Conservation (phyloP, 2,329 filamentous ascomycete genomes). For the Sporothrix luriei region DNA sequence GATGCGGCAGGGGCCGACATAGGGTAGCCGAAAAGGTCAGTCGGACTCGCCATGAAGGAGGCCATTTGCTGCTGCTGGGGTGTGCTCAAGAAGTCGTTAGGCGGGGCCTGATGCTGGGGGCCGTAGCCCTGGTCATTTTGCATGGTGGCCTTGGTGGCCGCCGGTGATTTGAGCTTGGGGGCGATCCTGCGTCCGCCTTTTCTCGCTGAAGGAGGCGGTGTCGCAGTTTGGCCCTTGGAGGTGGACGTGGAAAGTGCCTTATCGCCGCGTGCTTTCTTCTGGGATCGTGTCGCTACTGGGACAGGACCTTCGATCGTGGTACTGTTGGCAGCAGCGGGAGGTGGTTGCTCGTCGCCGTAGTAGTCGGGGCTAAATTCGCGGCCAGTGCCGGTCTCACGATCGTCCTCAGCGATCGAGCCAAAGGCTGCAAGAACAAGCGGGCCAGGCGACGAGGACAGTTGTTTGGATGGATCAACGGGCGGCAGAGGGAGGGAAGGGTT, state of each 20-base stretch:
- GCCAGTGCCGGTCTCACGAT: neutral
- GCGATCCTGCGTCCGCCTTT: slow-evolving; percentile 60
- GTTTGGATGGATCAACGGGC: slow-evolving; percentile 61
- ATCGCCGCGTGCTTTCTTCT: slow-evolving; percentile 49
- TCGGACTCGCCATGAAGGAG: slow-evolving; percentile 50
- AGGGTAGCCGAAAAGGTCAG: slow-evolving; percentile 63
- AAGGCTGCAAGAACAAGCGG: slow-evolving; percentile 44
- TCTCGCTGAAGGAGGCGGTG: slow-evolving; percentile 61
- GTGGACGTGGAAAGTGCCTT: slow-evolving; percentile 38
- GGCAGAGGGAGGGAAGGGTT: slow-evolving; percentile 54
- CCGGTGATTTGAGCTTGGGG: slow-evolving; percentile 47
- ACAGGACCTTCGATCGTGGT: slow-evolving; percentile 26
- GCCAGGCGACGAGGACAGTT: slow-evolving; percentile 61
- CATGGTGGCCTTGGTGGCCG: slow-evolving; percentile 46
- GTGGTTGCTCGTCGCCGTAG: slow-evolving; percentile 37
- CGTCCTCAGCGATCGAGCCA: slow-evolving; percentile 34
- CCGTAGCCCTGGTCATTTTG: slow-evolving; percentile 60
- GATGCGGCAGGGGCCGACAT: slow-evolving; percentile 60
- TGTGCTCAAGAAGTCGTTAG: slow-evolving; percentile 48
- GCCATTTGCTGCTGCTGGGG: slow-evolving; percentile 54
- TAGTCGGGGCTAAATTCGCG: slow-evolving; percentile 13
- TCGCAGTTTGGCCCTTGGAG: slow-evolving; percentile 55
- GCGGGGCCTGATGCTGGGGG: slow-evolving; percentile 45
- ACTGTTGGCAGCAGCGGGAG: slow-evolving; percentile 38
- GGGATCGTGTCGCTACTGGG: slow-evolving; percentile 37